Conservation (phyloP, 169 alveolate species). For the Plasmodium gallinaceum region DNA sequence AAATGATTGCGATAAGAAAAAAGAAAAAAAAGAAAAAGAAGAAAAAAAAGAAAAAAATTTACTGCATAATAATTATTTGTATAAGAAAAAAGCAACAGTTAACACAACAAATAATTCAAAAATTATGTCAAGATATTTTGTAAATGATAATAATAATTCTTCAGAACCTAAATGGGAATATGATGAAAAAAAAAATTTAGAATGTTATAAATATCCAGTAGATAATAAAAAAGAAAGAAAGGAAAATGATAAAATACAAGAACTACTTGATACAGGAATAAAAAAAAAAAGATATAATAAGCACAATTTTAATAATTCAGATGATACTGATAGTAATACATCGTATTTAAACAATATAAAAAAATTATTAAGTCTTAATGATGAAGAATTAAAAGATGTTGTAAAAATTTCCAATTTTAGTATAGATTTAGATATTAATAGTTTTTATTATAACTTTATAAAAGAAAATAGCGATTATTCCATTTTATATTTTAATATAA, state of each 20-base stretch:
- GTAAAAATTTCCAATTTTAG: slow-evolving; percentile 35
- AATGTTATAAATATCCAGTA: not conserved
- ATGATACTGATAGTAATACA: not conserved
- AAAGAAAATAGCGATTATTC: not conserved
- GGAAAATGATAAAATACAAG: not conserved
- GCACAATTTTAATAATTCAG: not conserved
- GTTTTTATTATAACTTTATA: slow-evolving; percentile 12
- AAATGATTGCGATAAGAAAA: not conserved
- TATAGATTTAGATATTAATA: slow-evolving; percentile 46
- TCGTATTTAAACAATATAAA: slow-evolving; percentile 27
- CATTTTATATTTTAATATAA: slow-evolving; percentile 13
- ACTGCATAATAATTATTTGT: not conserved
- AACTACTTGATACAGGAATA: not conserved
- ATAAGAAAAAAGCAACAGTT: not conserved
- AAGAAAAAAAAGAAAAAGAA: slow-evolving; percentile 2
- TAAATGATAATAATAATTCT: not conserved
- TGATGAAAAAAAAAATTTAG: not conserved
- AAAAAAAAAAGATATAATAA: not conserved
- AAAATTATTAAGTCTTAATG: slow-evolving; percentile 17
- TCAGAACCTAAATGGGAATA: not conserved
- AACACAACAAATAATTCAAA: not conserved
- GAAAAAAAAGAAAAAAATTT: not conserved
- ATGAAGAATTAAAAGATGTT: slow-evolving; percentile 41
- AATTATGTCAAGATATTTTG: not conserved
- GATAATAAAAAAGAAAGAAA: not conserved